Evolutionary conservation across 2,329 filamentous ascomycete genomes (phyloP).

Genomic region (Claviceps cyperi): DNA sequence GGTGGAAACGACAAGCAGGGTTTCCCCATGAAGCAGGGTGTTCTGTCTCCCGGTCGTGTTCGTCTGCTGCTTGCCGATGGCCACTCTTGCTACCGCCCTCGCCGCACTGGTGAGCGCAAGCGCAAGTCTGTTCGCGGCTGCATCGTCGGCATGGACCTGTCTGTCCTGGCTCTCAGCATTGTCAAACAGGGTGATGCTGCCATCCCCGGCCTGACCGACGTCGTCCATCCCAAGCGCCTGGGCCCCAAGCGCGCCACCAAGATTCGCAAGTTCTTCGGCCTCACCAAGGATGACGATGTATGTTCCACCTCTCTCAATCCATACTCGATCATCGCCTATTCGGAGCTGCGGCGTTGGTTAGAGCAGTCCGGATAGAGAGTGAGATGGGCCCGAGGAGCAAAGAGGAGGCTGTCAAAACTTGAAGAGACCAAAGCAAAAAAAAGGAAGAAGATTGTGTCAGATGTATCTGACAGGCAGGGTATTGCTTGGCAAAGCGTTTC

Average conservation of each 20-base stretch:
- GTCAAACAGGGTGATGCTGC: constrained; percentile 97
- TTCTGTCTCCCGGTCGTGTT: constrained; percentile 98
- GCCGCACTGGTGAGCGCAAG: constrained; percentile 97
- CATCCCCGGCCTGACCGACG: constrained; percentile 92
- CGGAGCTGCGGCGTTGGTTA: constrained; percentile 31
- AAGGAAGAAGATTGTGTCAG: not conserved
- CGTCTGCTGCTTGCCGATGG: constrained; percentile 88
- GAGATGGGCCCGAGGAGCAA: constrained; percentile 26
- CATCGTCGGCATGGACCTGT: constrained; percentile 92
- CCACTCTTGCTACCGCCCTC: constrained; percentile 98
- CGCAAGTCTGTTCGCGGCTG: constrained; percentile 97
- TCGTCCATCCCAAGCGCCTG: constrained; percentile 96
- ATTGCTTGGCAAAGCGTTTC: not conserved
- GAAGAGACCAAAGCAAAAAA: not conserved
- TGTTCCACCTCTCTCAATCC: constrained; percentile 46
- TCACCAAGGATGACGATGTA: constrained; percentile 99
- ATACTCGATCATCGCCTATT: constrained; percentile 56
- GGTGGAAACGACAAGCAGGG: constrained; percentile 99
- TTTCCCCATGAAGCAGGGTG: constrained; percentile 99
- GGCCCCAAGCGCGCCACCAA: constrained; percentile 99
- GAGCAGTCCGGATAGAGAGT: constrained; percentile 44
- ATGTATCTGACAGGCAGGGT: not conserved
- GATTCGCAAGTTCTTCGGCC: constrained; percentile 98
- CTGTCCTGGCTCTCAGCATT: constrained; percentile 84
- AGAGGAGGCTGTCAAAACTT: not conserved